Conservation (phyloP, 1,284 basidiomycete genomes). For the Irpex sp. region DNA sequence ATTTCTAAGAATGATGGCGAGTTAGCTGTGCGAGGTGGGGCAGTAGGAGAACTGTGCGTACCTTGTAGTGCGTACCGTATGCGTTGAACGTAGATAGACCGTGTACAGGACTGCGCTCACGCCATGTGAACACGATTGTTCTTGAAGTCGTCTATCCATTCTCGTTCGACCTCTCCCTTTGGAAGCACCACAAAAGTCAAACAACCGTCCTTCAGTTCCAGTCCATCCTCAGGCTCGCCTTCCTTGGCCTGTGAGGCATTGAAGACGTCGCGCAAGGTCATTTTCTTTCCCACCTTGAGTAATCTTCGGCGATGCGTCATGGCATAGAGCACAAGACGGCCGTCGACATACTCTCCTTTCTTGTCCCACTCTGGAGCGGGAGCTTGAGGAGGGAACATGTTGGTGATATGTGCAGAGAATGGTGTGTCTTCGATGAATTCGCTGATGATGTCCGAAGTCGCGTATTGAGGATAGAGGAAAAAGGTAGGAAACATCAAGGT, state of each 20-base stretch:
- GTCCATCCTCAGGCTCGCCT: constrained; percentile 68
- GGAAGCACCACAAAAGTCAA: constrained; percentile 84
- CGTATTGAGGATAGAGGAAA: constrained; percentile 90
- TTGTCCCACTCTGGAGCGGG: constrained; percentile 76
- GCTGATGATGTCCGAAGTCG: constrained; percentile 85
- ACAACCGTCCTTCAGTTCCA: constrained; percentile 85
- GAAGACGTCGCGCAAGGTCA: constrained; percentile 79
- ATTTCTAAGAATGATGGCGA: too few relatives aligned
- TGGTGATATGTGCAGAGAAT: constrained; percentile 74
- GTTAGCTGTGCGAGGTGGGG: too few relatives aligned
- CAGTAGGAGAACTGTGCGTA: too few relatives aligned
- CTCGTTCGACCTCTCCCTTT: constrained; percentile 77
- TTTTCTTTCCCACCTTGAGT: constrained; percentile 87
- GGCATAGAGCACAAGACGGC: constrained; percentile 78
- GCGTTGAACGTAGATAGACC: too few relatives aligned
- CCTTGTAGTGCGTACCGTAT: too few relatives aligned
- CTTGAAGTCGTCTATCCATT: constrained; percentile 93
- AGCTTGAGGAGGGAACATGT: constrained; percentile 76
- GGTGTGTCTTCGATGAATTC: constrained; percentile 85
- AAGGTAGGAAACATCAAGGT: constrained; percentile 85
- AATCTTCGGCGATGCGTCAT: constrained; percentile 75
- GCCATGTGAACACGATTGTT: constrained; percentile 32
- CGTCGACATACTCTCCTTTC: constrained; percentile 67
- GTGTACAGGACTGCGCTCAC: background rate
- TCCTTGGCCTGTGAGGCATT: constrained; percentile 56